Conservation (phyloP, 306 rosid species). For the Datisca glomerata region DNA sequence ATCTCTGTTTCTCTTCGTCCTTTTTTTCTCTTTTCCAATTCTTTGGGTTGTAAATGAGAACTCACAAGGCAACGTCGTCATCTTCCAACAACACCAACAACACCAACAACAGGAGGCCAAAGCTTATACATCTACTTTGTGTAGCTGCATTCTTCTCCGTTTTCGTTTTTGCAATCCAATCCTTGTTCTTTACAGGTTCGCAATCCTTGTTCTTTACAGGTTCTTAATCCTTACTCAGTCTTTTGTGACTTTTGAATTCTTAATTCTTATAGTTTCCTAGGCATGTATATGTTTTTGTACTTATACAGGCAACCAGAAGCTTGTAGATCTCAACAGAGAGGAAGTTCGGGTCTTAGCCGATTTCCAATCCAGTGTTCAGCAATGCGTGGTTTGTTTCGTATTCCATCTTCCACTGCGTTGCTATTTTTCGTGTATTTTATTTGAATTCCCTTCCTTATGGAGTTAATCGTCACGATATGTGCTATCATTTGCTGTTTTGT, state of each 20-base stretch:
- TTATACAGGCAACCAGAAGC: constrained; percentile 30
- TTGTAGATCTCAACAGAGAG: constrained; percentile 31
- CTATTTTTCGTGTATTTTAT: background rate
- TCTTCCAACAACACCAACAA: background rate
- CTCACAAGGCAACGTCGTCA: constrained; percentile 27
- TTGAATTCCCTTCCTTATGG: background rate
- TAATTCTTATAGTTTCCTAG: background rate
- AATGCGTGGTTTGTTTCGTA: constrained; percentile 60
- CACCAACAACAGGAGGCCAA: constrained; percentile 28
- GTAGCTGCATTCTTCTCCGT: constrained; percentile 65
- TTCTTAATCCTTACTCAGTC: background rate
- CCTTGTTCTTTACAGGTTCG: constrained; percentile 64
- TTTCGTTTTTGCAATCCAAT: constrained; percentile 60
- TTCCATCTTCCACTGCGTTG: background rate
- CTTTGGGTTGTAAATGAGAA: constrained; percentile 46
- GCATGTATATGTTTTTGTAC: background rate
- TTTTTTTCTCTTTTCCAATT: too few species aligned
- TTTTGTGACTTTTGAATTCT: background rate
- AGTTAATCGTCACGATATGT: background rate
- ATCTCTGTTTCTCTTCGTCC: too few species aligned
- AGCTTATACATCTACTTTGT: constrained; percentile 50
- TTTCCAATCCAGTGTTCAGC: constrained; percentile 68
- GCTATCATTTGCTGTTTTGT: too few species aligned
- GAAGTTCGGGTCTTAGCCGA: constrained; percentile 32
- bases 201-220: background rate